Evolutionary conservation across 2,329 filamentous ascomycete genomes (phyloP).

Genomic region (Cordyceps pruinosa): DNA sequence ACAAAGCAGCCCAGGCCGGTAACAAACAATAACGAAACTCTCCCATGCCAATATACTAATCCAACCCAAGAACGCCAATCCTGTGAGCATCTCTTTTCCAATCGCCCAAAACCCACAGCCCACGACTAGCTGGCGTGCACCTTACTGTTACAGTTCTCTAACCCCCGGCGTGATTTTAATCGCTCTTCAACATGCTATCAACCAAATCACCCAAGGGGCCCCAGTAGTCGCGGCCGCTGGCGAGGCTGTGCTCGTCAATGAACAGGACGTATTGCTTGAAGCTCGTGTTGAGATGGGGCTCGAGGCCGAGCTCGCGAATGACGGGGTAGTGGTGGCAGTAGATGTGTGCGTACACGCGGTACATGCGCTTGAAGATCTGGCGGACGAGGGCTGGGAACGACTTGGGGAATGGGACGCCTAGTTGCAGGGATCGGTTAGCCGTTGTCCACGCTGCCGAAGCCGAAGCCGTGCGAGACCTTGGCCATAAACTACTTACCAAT

Average conservation of each 20-base stretch:
- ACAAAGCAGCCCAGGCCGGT: not conserved
- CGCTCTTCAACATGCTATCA: constrained; percentile 94
- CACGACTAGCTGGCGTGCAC: not conserved
- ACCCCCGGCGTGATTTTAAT: constrained; percentile 41
- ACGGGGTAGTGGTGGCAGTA: constrained; percentile 99
- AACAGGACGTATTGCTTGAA: constrained; percentile 99
- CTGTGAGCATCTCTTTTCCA: constrained; percentile 1
- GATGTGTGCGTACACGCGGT: constrained; percentile 97
- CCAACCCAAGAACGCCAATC: constrained; percentile 8
- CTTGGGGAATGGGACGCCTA: constrained; percentile 89
- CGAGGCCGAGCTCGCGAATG: constrained; percentile 86
- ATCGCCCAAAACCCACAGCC: not conserved
- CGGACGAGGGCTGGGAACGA: constrained; percentile 81
- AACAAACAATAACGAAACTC: not conserved
- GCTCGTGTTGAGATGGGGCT: constrained; percentile 96
- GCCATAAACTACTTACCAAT: constrained; percentile 49
- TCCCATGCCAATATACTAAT: not conserved
- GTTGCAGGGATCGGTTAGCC: not conserved
- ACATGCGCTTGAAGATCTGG: constrained; percentile 98
- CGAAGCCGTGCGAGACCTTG: no score
- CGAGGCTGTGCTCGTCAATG: constrained; percentile 90
- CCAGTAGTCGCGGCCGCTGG: constrained; percentile 95
- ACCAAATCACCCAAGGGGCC: constrained; percentile 91
- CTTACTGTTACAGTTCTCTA: not conserved
- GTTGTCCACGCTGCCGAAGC: no score